Base-by-base conservation (phyloP, 805 yeast genomes). In the Blastobotrys attinorum region DNA sequence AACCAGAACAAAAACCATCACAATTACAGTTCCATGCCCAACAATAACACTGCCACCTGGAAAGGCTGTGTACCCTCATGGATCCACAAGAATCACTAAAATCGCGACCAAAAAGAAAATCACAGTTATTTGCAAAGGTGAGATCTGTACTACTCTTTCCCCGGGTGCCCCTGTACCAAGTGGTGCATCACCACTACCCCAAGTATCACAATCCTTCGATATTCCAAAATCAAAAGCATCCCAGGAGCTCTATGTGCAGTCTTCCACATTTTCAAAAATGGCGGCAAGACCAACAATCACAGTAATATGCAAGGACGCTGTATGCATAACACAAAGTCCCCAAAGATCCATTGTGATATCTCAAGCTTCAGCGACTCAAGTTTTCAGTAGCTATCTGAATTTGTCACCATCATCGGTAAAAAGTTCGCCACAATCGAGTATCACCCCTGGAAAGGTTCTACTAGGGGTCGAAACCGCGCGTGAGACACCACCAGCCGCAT, bases 21-120 rank as follows among this genome's bases (percentile, higher is more conserved):
- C 38, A 2, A 39, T 35, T 23, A 44, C 37, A n/a, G 41, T 34
- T 2, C 39, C 34, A 10, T 40, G 39, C 17, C 44, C 44, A 32
- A 33, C 37, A 3, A 15, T 39, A 25, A 38, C 25, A 3, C 21
- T 17, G 23, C 37, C 31, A 39, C 32, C 37, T 3, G 41, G 33
- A 8, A 20, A 17, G n/a, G 8, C 36, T 11, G 32, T 22, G 22
- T 21, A 4, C 16, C 35, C 35, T 22, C 25, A 21, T 11, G 25
- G n/a, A 13, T 15, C 27, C 4, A 10, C 17, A 18, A 8, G 18
- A 13, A 10, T 21, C 32, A 8, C 32, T 22, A 15, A 22, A 6
- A 15, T 8, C 4, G 7, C 15, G 31, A 10, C 36, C 11, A 16
- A 29, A 20, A 13, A n/a, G 25, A 15, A 11, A 3, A 33, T 32